phyloP scores from a whole-genome alignment of 805 yeast genomes.

The Monosporozyma aerobia region DNA sequence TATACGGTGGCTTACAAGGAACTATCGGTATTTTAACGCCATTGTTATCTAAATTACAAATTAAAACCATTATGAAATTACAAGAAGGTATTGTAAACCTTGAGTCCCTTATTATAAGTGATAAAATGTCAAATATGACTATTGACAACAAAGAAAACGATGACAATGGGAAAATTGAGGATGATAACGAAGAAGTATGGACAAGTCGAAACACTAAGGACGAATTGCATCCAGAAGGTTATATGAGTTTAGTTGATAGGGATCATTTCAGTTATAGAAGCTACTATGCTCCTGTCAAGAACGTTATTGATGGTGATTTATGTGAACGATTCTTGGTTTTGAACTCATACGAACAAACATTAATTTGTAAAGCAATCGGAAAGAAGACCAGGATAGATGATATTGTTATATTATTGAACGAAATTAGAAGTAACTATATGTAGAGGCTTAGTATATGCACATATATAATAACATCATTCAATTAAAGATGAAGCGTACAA shows the following conservation, averaged over 20 bases:
- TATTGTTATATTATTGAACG: constrained; percentile 16
- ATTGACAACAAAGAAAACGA: constrained; percentile 2
- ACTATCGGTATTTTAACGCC: constrained; percentile 70
- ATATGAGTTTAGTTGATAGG: constrained; percentile 45
- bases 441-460: constrained; percentile 3
- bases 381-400: constrained; percentile 31
- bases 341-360: constrained; percentile 15
- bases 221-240: constrained; percentile 18
- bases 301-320: constrained; percentile 81
- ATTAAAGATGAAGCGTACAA: background rate
- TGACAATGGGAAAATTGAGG: constrained; percentile 13
- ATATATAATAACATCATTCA: background rate
- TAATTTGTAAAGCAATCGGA: constrained; percentile 23
- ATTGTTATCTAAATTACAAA: constrained; percentile 50
- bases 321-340: constrained; percentile 45
- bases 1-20: constrained; percentile 77
- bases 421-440: constrained; percentile 23
- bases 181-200: constrained; percentile 2
- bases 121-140: constrained; percentile 9
- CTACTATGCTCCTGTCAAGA: constrained; percentile 69
- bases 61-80: constrained; percentile 45
- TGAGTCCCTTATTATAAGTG: constrained; percentile 5
- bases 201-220: background rate
- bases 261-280: constrained; percentile 64
- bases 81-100: constrained; percentile 31